Evolutionary conservation across 352 stramenopile species (phyloP).

Genomic region (Globisporangium canariense): DNA sequence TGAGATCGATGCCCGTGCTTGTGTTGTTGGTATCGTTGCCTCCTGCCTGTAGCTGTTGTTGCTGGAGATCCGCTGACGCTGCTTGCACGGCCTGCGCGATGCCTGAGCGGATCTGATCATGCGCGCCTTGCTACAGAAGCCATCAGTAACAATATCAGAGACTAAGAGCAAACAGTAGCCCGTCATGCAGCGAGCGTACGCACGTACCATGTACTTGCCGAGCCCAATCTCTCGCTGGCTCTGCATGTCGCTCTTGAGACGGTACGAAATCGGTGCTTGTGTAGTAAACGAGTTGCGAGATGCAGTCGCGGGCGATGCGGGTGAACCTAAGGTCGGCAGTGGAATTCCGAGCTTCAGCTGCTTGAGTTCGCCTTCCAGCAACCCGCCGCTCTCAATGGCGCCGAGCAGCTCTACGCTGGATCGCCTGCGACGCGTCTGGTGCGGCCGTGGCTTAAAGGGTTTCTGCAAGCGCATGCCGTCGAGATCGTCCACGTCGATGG

Average conservation of each 20-base stretch:
- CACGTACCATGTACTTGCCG: conserved; percentile 73
- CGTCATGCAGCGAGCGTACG: not conserved
- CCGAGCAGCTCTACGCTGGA: conserved; percentile 65
- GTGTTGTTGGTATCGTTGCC: conserved; percentile 1
- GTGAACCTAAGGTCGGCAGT: not conserved
- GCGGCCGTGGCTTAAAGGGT: conserved; percentile 6
- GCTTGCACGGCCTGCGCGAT: conserved; percentile 44
- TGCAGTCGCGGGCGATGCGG: not conserved
- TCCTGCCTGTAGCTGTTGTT: not conserved
- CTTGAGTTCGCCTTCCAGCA: conserved; percentile 34
- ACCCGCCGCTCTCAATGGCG: conserved; percentile 52
- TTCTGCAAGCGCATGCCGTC: conserved; percentile 7
- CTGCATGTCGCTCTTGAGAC: conserved; percentile 32
- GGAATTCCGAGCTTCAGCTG: conserved; percentile 21
- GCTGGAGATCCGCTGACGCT: conserved; percentile 25
- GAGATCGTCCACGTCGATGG: conserved; percentile 16
- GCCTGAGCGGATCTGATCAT: conserved; percentile 54
- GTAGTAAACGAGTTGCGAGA: conserved; percentile 10
- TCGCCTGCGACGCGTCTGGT: conserved; percentile 35
- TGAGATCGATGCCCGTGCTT: conserved; percentile 27
- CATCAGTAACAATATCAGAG: conserved; percentile 11
- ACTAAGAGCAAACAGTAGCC: not conserved
- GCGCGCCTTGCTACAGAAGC: conserved; percentile 44
- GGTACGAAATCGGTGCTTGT: conserved; percentile 25
- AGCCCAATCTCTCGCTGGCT: conserved; percentile 60